Conservation (phyloP, 1,139 yeast species). For the Yamadazyma songkhlaensis region DNA sequence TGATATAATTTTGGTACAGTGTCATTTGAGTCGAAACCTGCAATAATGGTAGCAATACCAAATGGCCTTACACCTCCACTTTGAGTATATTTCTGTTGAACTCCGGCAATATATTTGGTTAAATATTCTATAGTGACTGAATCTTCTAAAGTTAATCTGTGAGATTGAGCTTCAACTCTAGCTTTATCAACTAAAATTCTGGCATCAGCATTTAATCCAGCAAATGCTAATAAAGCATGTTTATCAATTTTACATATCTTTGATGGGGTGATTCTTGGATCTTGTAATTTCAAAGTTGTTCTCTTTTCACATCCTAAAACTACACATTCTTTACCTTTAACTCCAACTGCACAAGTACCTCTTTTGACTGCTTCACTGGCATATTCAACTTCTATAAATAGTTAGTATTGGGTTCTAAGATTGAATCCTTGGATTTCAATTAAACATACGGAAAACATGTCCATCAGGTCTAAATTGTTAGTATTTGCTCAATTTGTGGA, state of each 20-base stretch:
- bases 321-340: constrained; percentile 84
- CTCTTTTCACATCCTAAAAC: constrained; percentile 97
- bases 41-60: constrained; percentile 91
- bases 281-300: constrained; percentile 91
- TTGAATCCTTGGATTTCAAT: neutral
- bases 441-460: constrained; percentile 80
- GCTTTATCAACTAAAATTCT: constrained; percentile 93
- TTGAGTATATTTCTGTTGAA: constrained; percentile 96
- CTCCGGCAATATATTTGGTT: constrained; percentile 93
- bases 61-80: constrained; percentile 96
- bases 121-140: constrained; percentile 90
- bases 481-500: constrained; percentile 3
- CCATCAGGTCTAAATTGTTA: constrained; percentile 79
- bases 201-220: constrained; percentile 98
- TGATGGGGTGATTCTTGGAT: constrained; percentile 92
- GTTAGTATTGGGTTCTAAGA: constrained; percentile 5
- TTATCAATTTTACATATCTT: constrained; percentile 90
- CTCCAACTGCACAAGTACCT: constrained; percentile 98
- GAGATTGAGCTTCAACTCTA: constrained; percentile 96
- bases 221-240: constrained; percentile 90
- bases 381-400: constrained; percentile 75
- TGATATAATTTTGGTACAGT: constrained; percentile 79
- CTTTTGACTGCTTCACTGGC: constrained; percentile 98
- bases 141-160: constrained; percentile 88
- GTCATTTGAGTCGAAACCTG: constrained; percentile 92